Percentiles rank a stretch among this genome's conserved stretches.
Conservation (phyloP, 805 yeast species). For the Schwanniomyces pseudopolymorphus region DNA sequence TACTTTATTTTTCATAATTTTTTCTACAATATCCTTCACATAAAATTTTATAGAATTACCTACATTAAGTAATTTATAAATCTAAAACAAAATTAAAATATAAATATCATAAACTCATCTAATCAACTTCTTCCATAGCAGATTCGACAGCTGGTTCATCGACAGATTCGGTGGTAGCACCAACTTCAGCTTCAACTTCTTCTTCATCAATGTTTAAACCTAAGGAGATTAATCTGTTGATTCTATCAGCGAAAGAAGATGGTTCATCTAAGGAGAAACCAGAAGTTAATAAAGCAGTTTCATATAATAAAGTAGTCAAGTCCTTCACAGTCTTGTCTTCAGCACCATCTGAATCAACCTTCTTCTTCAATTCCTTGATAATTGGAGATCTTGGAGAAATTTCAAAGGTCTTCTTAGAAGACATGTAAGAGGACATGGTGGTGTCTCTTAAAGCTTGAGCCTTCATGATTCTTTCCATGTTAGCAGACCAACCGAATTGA, state of each 20-base stretch:
- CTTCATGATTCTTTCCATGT: constrained; percentile 99
- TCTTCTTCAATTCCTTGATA: constrained; percentile 91
- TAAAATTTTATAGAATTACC: neutral
- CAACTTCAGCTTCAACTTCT: constrained; percentile 44
- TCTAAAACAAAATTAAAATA: neutral
- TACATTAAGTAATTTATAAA: neutral
- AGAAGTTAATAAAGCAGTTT: constrained; percentile 96
- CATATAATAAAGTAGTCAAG: constrained; percentile 92
- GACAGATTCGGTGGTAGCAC: constrained; percentile 44
- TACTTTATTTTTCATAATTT: too few relatives aligned
- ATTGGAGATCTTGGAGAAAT: constrained; percentile 96
- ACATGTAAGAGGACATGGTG: constrained; percentile 98
- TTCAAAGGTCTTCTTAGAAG: constrained; percentile 98
- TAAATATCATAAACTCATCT: constrained; percentile 20
- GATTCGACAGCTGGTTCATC: constrained; percentile 81
- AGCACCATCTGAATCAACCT: constrained; percentile 96
- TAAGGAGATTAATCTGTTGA: constrained; percentile 95
- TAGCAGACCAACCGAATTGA: constrained; percentile 99
- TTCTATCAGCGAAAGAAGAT: constrained; percentile 93
- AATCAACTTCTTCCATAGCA: constrained; percentile 99
- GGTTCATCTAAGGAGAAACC: constrained; percentile 99
- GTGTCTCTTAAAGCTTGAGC: constrained; percentile 99
- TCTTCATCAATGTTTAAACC: constrained; percentile 98
- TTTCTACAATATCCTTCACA: neutral
- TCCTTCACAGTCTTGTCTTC: constrained; percentile 98